Conservation (phyloP, 2,329 filamentous ascomycete genomes). For the Dothideomycetidae sp. region DNA sequence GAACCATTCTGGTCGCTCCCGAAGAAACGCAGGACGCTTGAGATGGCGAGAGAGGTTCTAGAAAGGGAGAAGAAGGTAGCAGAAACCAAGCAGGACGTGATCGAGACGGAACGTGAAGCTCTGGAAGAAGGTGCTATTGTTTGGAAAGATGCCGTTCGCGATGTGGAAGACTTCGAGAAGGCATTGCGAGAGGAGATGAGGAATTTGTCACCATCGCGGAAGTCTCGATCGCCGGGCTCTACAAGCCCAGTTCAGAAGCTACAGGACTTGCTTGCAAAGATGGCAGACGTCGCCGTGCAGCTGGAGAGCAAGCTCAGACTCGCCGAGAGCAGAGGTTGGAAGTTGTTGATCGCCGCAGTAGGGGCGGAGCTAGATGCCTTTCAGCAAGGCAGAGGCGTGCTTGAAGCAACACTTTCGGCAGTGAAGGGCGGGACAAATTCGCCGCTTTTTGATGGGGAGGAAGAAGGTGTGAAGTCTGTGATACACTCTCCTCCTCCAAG, state of each 20-base stretch:
- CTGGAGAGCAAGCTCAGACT: conserved; percentile 41
- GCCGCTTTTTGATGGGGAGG: conserved; percentile 4
- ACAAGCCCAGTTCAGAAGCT: conserved; percentile 14
- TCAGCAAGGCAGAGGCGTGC: conserved; percentile 42
- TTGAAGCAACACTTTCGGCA: conserved; percentile 28
- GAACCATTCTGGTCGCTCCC: conserved; percentile 35
- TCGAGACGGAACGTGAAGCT: conserved; percentile 48
- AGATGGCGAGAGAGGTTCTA: conserved; percentile 61
- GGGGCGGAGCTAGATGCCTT: conserved; percentile 60
- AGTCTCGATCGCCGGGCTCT: conserved; percentile 19
- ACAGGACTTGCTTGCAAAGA: conserved; percentile 34
- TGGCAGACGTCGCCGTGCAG: conserved; percentile 41
- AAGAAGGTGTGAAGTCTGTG: conserved; percentile 8
- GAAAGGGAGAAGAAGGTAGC: conserved; percentile 46
- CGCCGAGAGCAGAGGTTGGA: conserved; percentile 54
- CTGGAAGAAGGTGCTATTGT: conserved; percentile 52
- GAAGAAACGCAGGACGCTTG: conserved; percentile 50
- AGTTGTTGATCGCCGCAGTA: conserved; percentile 58
- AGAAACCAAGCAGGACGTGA: conserved; percentile 39
- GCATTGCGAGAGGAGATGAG: conserved; percentile 45
- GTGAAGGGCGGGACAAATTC: conserved; percentile 3
- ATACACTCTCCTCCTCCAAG: conserved; percentile 3
- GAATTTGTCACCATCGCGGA: conserved; percentile 12
- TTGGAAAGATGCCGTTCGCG: conserved; percentile 48
- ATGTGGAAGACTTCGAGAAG: conserved; percentile 51